These are phyloP conservation scores for Davidsoniella eucalypti DNA, from an alignment of 2,329 filamentous ascomycete species.

Conservation along the genomic window DNA sequence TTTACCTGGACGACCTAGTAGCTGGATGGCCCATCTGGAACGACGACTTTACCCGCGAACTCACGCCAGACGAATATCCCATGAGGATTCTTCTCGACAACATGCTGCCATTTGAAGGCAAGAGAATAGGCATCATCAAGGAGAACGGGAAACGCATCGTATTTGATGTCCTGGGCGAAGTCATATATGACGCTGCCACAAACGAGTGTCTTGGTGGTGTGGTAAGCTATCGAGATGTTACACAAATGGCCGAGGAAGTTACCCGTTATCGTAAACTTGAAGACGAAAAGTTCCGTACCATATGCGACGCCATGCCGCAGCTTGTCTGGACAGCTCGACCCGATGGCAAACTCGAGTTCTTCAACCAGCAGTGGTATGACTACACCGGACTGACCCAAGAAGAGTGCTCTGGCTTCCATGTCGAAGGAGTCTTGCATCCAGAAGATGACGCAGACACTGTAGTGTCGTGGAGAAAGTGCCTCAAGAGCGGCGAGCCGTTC, in stretches of 20 bases:
- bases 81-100: conserved; percentile 48
- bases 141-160: conserved; percentile 34
- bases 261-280: conserved; percentile 52
- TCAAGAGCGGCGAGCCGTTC: conserved; percentile 53
- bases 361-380: conserved; percentile 62
- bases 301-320: conserved; percentile 58
- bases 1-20: conserved; percentile 35
- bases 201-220: conserved; percentile 60
- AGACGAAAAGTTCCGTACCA: conserved; percentile 57
- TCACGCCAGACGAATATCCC: conserved; percentile 46
- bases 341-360: conserved; percentile 54
- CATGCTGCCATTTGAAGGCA: conserved; percentile 39
- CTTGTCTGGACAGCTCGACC: conserved; percentile 59
- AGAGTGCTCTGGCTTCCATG: conserved; percentile 44
- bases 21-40: conserved; percentile 44
- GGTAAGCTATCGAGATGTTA: conserved; percentile 57
- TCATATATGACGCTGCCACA: conserved; percentile 47
- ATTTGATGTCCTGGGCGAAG: conserved; percentile 51
- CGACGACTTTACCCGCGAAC: conserved; percentile 44
- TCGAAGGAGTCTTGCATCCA: conserved; percentile 49
- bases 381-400: conserved; percentile 54
- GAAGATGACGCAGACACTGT: conserved; percentile 46
- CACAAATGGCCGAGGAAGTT: conserved; percentile 51
- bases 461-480: conserved; percentile 42
- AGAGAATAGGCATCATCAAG: conserved; percentile 47